These are phyloP conservation scores for Sphagnum magellanicum DNA, from an alignment of 228 moss, liverwort and hornwort species.

Conservation along the genomic window DNA sequence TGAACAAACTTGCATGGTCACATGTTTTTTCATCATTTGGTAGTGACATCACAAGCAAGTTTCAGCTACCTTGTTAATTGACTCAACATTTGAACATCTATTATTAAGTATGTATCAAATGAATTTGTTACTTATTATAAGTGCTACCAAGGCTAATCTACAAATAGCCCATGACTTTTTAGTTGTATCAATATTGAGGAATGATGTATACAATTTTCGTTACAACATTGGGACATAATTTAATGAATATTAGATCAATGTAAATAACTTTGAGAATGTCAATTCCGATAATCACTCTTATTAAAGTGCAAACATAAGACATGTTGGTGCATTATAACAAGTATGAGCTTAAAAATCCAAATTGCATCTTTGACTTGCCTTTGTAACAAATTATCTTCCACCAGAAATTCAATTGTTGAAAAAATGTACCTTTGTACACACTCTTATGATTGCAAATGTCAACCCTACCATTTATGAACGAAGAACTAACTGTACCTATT, in stretches of 20 bases:
- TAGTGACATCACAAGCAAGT: not conserved
- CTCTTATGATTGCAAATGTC: not conserved
- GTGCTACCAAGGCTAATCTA: conserved; percentile 55
- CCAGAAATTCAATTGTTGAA: not conserved
- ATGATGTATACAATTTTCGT: conserved; percentile 85
- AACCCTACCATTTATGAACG: too few species aligned
- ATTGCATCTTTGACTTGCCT: not conserved
- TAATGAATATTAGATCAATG: not conserved
- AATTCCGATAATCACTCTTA: too few species aligned
- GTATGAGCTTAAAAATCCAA: not conserved
- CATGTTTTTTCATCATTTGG: conserved; percentile 96
- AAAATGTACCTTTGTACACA: not conserved
- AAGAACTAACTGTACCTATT: too few species aligned
- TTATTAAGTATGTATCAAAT: not conserved
- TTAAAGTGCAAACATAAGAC: too few species aligned
- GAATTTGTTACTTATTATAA: conserved; percentile 44
- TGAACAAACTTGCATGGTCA: conserved; percentile 84
- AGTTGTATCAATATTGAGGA: conserved; percentile 79
- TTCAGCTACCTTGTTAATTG: too few species aligned
- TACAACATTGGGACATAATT: conserved; percentile 11
- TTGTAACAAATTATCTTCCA: not conserved
- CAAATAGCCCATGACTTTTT: conserved; percentile 44
- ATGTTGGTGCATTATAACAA: too few species aligned
- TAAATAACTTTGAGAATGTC: too few species aligned
- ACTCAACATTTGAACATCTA: not conserved